phyloP scores from a whole-genome alignment of 345 rosid species.

The Citrus cavaleriei region DNA sequence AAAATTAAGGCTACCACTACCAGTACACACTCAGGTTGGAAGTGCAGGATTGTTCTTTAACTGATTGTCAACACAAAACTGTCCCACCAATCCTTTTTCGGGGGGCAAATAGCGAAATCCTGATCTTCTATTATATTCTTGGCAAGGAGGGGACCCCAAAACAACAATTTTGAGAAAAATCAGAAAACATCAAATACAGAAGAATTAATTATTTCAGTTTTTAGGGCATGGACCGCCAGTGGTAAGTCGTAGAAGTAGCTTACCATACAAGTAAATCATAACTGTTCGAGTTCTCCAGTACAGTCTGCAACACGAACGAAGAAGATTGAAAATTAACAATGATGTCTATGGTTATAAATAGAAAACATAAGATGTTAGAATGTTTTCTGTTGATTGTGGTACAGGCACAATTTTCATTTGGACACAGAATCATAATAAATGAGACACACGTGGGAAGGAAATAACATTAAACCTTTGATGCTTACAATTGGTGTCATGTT shows the following conservation, averaged over 20 bases:
- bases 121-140: conserved; percentile 84
- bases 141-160: conserved; percentile 86
- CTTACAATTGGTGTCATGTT: conserved; percentile 79
- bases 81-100: conserved; percentile 70
- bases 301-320: conserved; percentile 37
- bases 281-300: conserved; percentile 72
- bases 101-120: conserved; percentile 79
- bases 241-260: neutral
- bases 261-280: conserved; percentile 97
- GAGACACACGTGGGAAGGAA: neutral
- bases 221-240: neutral
- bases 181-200: neutral
- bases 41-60: too few relatives aligned
- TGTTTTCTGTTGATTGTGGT: neutral
- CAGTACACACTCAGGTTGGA: too few relatives aligned
- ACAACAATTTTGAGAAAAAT: neutral
- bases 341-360: neutral
- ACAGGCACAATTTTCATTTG: neutral
- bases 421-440: neutral
- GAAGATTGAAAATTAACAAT: neutral
- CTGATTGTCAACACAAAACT: conserved; percentile 16
- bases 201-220: neutral
- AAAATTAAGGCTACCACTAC: too few relatives aligned
- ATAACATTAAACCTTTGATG: neutral
- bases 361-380: neutral